Conservation (phyloP, 305 asterid species). For the Rubia balearica region DNA sequence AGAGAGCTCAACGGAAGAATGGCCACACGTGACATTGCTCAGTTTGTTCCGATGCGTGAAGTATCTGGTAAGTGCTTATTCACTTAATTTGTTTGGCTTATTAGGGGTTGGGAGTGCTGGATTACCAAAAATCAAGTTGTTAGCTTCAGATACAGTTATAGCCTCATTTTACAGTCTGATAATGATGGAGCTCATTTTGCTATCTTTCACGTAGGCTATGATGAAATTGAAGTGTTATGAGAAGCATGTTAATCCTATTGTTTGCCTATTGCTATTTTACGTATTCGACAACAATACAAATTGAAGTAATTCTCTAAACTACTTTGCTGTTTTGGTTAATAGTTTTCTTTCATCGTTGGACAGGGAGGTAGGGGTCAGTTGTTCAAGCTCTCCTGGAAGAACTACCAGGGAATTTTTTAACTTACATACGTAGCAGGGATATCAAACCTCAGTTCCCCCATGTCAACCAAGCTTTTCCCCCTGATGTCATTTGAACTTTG, state of each 20-base stretch:
- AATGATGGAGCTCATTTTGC: too few species aligned
- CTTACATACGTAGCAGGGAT: slow-evolving; percentile 58
- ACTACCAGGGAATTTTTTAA: slow-evolving; percentile 64
- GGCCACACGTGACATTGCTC: slow-evolving; percentile 76
- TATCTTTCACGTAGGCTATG: too few species aligned
- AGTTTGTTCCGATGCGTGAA: slow-evolving; percentile 87
- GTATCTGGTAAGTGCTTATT: slow-evolving; percentile 42
- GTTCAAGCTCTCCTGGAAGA: slow-evolving; percentile 76
- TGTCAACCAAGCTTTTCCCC: slow-evolving; percentile 17
- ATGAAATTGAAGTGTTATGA: too few species aligned
- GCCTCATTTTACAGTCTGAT: too few species aligned
- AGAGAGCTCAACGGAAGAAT: slow-evolving; percentile 68
- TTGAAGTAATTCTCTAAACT: not conserved
- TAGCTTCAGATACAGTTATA: too few species aligned
- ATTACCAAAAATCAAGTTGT: too few species aligned
- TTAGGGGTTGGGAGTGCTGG: too few species aligned
- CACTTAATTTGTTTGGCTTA: too few species aligned
- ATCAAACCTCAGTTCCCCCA: slow-evolving; percentile 42
- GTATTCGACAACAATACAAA: too few species aligned
- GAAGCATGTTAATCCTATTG: not conserved
- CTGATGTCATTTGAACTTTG: slow-evolving; percentile 9
- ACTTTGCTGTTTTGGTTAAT: not conserved
- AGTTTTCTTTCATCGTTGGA: not conserved
- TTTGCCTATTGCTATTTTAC: not conserved
- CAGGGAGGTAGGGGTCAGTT: slow-evolving; percentile 57